Base-by-base conservation (phyloP, 352 stramenopile species). In the Pythium apleroticum region DNA sequence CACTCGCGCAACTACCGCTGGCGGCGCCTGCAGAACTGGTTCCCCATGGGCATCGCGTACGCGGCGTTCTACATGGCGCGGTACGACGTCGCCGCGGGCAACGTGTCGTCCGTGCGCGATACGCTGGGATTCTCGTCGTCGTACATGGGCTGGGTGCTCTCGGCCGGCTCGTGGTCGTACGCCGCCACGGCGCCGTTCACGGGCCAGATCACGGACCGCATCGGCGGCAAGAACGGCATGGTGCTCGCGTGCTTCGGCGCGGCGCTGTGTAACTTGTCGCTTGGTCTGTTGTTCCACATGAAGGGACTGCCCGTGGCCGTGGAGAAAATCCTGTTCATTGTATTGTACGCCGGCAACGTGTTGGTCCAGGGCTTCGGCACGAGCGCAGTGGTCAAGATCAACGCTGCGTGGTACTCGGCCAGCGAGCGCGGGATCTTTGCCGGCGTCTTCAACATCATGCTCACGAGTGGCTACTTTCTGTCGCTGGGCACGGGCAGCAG, bases 361-460 rank as follows among this genome's bases (percentile, higher is more conserved):
- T 75, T 90, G 24, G 74, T 92, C 43, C 84, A 92, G 57, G 79
- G 81, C 30, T 92, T 90, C 46, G 84, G 84, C n/a, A 90, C 81
- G 17, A 92, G 84, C 57, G 84, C 79, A 30, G 84, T 89, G n/a
- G 81, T 92, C n/a, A 92, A 92, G 72, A 92, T 92, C 69, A 90
- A 92, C 50, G 84, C 79, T 0, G 82, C 79, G 54, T 90, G 84
- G 84, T 92, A 90, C 65, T 30, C 68, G 19, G 69, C 77, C 4
- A 88, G 61, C 54, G 84, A 92, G 70, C 77, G 81, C 22, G 81
- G 84, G 0, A 68, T 89, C 43, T 92, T 92, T 63, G 71, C 84
- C 0, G 84, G 81, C 3, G 74, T 92, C 0, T 92, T 90, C 72
- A 92, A 92, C 72, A 80, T 86, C 64, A 88, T 90, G 73, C 74